These are phyloP conservation scores for Onygenales sp. DNA, from an alignment of 2,329 filamentous ascomycete species.

Conservation along the genomic window DNA sequence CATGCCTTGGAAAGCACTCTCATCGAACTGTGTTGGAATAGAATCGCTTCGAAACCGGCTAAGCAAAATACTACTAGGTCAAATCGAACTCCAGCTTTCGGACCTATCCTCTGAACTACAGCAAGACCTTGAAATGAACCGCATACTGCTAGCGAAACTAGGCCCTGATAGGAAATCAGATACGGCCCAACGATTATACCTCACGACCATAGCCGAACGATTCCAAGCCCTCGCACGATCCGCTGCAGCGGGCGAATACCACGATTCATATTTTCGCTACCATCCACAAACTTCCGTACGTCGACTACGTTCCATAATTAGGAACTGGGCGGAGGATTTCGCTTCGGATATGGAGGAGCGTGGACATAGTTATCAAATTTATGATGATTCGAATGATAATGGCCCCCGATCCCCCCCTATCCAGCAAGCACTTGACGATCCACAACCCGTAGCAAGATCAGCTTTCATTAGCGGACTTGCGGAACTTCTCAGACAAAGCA, in stretches of 20 bases:
- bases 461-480: slow-evolving; percentile 9
- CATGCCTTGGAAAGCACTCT: slow-evolving; percentile 19
- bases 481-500: slow-evolving; percentile 10
- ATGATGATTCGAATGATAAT: slow-evolving; percentile 4
- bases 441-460: slow-evolving; percentile 9
- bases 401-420: slow-evolving; percentile 1
- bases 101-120: slow-evolving; percentile 28
- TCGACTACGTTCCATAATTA: slow-evolving; percentile 14
- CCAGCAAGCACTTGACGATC: slow-evolving; percentile 8
- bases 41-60: slow-evolving; percentile 21
- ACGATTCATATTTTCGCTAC: slow-evolving; percentile 16
- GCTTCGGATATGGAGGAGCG: slow-evolving; percentile 13
- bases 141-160: slow-evolving; percentile 17
- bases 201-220: slow-evolving; percentile 14
- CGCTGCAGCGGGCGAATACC: slow-evolving; percentile 16
- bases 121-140: slow-evolving; percentile 24
- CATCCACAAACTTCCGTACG: slow-evolving; percentile 7
- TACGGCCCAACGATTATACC: slow-evolving; percentile 11
- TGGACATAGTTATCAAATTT: slow-evolving; percentile 16
- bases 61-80: slow-evolving; percentile 22
- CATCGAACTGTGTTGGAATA: slow-evolving; percentile 20
- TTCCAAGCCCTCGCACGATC: slow-evolving; percentile 15
- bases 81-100: slow-evolving; percentile 26
- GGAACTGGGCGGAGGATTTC: slow-evolving; percentile 16
- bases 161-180: slow-evolving; percentile 15